These are phyloP conservation scores for Eutrema salsugineum DNA, from an alignment of 441 rosid genomes.

Conservation along the genomic window DNA sequence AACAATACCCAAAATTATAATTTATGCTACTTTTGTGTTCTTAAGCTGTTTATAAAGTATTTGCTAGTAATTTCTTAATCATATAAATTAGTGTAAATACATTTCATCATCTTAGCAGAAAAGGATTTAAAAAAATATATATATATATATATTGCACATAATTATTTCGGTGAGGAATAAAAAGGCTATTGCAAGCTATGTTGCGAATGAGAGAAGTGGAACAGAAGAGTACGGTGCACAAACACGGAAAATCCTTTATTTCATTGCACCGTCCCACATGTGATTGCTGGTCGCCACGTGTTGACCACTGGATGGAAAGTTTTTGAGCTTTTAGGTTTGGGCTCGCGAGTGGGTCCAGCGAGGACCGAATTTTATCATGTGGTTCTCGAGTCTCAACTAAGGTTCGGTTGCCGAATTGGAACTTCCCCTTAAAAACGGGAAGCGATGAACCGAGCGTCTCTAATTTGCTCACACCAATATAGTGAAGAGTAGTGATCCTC, in stretches of 20 bases:
- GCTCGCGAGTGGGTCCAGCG: background rate
- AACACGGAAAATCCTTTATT: background rate
- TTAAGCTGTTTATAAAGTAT: no score
- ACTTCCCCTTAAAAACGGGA: background rate
- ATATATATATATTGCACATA: background rate
- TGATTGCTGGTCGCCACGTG: conserved; percentile 35
- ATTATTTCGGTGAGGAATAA: background rate
- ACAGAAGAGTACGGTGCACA: background rate
- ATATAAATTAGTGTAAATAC: background rate
- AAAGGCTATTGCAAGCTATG: no score
- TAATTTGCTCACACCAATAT: background rate
- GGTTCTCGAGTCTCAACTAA: background rate
- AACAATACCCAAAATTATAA: background rate
- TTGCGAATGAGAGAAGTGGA: background rate
- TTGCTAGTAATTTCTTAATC: background rate
- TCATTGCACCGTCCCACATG: conserved; percentile 46
- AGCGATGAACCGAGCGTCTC: background rate
- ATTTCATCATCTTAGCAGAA: background rate
- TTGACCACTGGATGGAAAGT: background rate
- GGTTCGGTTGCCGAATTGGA: conserved; percentile 2
- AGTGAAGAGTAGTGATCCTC: background rate
- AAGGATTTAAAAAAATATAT: background rate
- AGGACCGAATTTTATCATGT: background rate
- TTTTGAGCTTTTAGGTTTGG: background rate
- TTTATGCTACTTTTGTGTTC: background rate